phyloP scores from a whole-genome alignment of 495 filamentous ascomycete species.

The Penicillium egyptiacum region DNA sequence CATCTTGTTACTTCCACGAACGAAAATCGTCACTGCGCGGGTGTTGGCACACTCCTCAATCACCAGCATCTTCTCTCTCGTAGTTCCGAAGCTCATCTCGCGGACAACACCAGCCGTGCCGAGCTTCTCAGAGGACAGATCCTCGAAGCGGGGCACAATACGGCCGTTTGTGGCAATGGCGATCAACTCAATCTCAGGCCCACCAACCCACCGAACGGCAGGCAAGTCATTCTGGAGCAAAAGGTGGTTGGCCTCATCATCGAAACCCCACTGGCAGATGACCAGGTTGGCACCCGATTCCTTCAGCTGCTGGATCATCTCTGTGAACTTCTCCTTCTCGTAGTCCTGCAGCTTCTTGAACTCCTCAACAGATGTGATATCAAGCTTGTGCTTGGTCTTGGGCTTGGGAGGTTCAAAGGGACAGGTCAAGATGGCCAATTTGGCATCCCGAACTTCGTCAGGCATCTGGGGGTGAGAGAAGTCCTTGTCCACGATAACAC shows the following conservation, averaged over 20 bases:
- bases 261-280: conserved; percentile 99
- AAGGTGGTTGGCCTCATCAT: conserved; percentile 97
- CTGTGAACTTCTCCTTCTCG: conserved; percentile 90
- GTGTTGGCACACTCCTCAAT: conserved; percentile 99
- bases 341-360: conserved; percentile 96
- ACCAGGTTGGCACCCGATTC: conserved; percentile 95
- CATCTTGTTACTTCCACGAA: conserved; percentile 99
- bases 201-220: conserved; percentile 96
- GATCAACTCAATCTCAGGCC: conserved; percentile 97
- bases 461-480: conserved; percentile 99
- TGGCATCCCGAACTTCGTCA: conserved; percentile 86
- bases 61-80: conserved; percentile 98
- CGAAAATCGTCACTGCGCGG: conserved; percentile 91
- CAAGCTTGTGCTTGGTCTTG: conserved; percentile 99
- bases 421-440: conserved; percentile 95
- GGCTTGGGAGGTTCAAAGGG: conserved; percentile 99
- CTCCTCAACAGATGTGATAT: conserved; percentile 96
- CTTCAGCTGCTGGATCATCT: conserved; percentile 99
- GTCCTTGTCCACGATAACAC: conserved; percentile 98
- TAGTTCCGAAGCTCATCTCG: conserved; percentile 95
- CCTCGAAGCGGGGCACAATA: conserved; percentile 97
- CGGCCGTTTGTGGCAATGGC: conserved; percentile 97
- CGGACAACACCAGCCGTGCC: conserved; percentile 86
- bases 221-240: conserved; percentile 94
- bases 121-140: conserved; percentile 85